phyloP scores from a whole-genome alignment of 1,284 basidiomycete genomes.

The Ganoderma sinense region DNA sequence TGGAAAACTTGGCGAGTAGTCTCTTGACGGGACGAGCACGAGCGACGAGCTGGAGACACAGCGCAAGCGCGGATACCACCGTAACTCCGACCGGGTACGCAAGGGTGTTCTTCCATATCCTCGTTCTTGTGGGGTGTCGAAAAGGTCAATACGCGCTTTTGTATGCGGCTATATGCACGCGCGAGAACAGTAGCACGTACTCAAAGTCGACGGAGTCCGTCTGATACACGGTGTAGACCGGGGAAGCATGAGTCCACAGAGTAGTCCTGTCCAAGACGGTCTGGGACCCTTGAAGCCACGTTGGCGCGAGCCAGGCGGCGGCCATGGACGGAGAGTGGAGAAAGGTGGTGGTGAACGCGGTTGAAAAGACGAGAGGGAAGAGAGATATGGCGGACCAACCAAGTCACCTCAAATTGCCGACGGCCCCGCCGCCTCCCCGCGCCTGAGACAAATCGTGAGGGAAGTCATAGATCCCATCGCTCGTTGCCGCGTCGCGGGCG shows the following conservation, averaged over 20 bases:
- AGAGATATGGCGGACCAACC: constrained; percentile 14
- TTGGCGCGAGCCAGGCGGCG: constrained; percentile 26
- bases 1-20: constrained; percentile 16
- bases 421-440: background rate
- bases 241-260: constrained; percentile 9
- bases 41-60: constrained; percentile 23
- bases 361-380: background rate
- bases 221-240: constrained; percentile 11
- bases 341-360: background rate
- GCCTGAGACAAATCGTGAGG: background rate
- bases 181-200: constrained; percentile 13
- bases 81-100: constrained; percentile 18
- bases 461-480: background rate
- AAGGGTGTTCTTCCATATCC: constrained; percentile 26
- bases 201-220: constrained; percentile 5
- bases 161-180: background rate
- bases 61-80: constrained; percentile 16
- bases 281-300: constrained; percentile 20
- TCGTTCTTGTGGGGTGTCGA: background rate
- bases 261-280: constrained; percentile 17
- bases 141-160: background rate
- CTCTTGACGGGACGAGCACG: constrained; percentile 17
- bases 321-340: constrained; percentile 19
- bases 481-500: background rate
- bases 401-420: constrained; percentile 15